Evolutionary conservation across 2,329 filamentous ascomycete genomes (phyloP).

Genomic region (Cladophialophora carrionii): DNA sequence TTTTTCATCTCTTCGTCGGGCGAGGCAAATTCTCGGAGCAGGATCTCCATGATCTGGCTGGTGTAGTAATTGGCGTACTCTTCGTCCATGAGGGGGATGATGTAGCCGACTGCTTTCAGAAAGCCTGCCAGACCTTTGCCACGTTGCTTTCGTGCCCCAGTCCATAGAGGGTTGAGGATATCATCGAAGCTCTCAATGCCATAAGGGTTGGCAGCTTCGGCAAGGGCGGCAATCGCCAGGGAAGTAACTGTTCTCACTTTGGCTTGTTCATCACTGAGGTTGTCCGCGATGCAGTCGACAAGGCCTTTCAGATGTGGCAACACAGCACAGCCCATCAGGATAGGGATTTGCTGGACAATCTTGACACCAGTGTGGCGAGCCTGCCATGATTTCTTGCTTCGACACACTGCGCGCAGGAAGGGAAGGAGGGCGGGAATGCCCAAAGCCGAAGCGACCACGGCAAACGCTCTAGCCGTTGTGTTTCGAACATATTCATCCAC

Average conservation of each 20-base stretch:
- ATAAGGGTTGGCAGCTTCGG: conserved; percentile 95
- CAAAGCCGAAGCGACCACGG: conserved; percentile 92
- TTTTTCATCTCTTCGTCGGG: conserved; percentile 99
- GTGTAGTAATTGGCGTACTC: conserved; percentile 99
- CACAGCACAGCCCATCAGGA: conserved; percentile 96
- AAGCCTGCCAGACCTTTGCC: conserved; percentile 95
- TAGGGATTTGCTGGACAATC: conserved; percentile 98
- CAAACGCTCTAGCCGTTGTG: conserved; percentile 94
- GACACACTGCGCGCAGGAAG: conserved; percentile 92
- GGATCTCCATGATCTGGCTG: conserved; percentile 97
- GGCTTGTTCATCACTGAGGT: conserved; percentile 95
- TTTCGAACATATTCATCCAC: conserved; percentile 98
- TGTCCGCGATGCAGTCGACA: conserved; percentile 94
- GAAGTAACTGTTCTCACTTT: conserved; percentile 97
- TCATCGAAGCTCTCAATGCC: conserved; percentile 99
- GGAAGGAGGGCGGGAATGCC: conserved; percentile 94
- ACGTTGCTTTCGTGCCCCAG: conserved; percentile 90
- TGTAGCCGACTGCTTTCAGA: conserved; percentile 95
- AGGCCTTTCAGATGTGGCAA: conserved; percentile 92
- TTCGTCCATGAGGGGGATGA: conserved; percentile 98
- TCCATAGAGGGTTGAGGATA: conserved; percentile 96
- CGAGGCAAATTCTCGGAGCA: conserved; percentile 92
- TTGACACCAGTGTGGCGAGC: conserved; percentile 97
- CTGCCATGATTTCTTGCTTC: conserved; percentile 99
- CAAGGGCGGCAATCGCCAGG: conserved; percentile 89